Conservation (phyloP, 371 early-diverging fungal genomes). For the Mortierella sp. region DNA sequence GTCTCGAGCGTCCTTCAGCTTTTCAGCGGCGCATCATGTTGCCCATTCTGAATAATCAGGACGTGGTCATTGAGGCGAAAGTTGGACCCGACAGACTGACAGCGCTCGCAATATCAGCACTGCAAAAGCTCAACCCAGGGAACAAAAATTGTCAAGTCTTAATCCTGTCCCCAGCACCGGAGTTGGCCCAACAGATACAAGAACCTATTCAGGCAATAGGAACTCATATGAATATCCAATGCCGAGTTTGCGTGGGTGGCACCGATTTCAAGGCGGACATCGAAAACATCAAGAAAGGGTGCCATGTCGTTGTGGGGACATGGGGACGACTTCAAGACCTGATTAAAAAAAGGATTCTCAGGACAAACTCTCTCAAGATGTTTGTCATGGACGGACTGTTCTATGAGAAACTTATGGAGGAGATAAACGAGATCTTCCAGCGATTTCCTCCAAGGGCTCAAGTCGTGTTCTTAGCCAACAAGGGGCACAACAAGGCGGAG, state of each 20-base stretch:
- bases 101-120: constrained; percentile 90
- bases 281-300: constrained; percentile 61
- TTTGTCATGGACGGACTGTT: constrained; percentile 95
- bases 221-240: constrained; percentile 79
- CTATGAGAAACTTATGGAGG: constrained; percentile 88
- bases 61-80: constrained; percentile 93
- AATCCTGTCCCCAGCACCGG: constrained; percentile 90
- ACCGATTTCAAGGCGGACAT: constrained; percentile 79
- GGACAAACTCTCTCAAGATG: constrained; percentile 80
- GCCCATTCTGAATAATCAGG: constrained; percentile 80
- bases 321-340: constrained; percentile 89
- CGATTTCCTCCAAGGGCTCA: constrained; percentile 81
- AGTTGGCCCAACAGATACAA: constrained; percentile 87
- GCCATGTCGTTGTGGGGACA: constrained; percentile 26
- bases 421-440: constrained; percentile 89
- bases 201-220: constrained; percentile 81
- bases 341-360: constrained; percentile 82
- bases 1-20: background rate
- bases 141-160: constrained; percentile 82
- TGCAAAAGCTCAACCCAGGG: constrained; percentile 82
- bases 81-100: constrained; percentile 93
- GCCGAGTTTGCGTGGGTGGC: constrained; percentile 90
- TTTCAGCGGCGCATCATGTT: constrained; percentile 67
- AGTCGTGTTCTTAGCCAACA: constrained; percentile 89
- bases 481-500: constrained; percentile 88